Base-by-base conservation (phyloP, 495 filamentous ascomycete genomes). In the Apodospora peruviana region DNA sequence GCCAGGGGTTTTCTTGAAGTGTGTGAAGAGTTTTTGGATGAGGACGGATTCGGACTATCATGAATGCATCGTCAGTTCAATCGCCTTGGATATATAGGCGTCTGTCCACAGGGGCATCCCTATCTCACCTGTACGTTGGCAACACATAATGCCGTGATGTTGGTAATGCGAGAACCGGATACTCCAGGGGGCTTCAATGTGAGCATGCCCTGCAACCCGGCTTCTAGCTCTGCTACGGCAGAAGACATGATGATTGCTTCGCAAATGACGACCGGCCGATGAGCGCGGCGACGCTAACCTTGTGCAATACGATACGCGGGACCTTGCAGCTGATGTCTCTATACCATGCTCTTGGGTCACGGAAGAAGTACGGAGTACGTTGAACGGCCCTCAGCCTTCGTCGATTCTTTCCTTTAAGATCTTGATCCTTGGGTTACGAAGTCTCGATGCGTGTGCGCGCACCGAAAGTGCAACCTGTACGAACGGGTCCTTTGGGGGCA, bases 1-100 rank as follows among this genome's bases (percentile, higher is more conserved):
- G 60, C 81, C 81, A 40, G 90, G 91, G 54, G 90, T 84, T 73
- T 90, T 95, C 70, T 94, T 96, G 84, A 96, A 95, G 61, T 96
- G 90, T 32, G 88, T 91, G 74, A 86, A 95, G 61, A 98, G 83
- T 63, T 95, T 96, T 62, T 95, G 89, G 61, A 97, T 87, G 57
- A 97, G 83, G 64, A 90, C 84, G 38, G 90, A 91, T 76, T 96
- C 93, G 66, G 87, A 91, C 93, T 98, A 74, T 44, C 40, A 51
- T 40, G 40, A 27, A 25, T 37, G 38, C 25, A 19, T 57, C 25
- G 62, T 75, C 59, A 70, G 70, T 59, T 57, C 50, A 46, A 34
- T 36, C 39, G 22, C 45, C 46, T 22, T 46, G n/a, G n/a, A n/a
- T n/a, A 37, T 39, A 12, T 22, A 12, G 18, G 7, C 7, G 27